These are phyloP conservation scores for Candida coleopterorum DNA, from an alignment of 805 yeast species.

Conservation along the genomic window DNA sequence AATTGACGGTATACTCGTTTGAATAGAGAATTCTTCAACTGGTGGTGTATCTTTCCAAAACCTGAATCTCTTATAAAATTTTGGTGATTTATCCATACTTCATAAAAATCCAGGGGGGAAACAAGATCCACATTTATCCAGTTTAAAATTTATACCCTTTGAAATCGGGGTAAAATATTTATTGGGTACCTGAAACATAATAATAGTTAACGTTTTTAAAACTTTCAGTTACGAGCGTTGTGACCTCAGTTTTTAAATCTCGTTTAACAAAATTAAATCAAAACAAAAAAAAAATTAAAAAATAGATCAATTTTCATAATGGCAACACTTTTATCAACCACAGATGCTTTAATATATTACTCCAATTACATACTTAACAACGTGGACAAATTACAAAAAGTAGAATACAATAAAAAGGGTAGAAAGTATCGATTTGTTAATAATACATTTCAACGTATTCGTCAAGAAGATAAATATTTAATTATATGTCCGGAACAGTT, in stretches of 20 bases:
- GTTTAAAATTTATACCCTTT: neutral
- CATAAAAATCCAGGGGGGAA: no score
- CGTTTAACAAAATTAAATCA: no score
- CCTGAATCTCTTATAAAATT: neutral
- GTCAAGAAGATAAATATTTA: conserved; percentile 46
- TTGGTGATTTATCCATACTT: neutral
- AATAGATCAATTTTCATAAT: no score
- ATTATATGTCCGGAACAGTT: conserved; percentile 31
- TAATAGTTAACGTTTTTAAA: no score
- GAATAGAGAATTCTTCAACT: neutral
- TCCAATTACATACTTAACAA: conserved; percentile 33
- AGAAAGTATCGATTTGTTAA: conserved; percentile 45
- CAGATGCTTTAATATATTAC: conserved; percentile 33
- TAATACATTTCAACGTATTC: conserved; percentile 44
- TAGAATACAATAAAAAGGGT: conserved; percentile 41
- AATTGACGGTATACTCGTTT: neutral
- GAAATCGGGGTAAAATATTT: neutral
- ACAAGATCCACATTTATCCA: no score
- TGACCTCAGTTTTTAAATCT: no score
- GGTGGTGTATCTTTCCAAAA: neutral
- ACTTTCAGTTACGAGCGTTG: no score
- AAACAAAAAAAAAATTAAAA: no score
- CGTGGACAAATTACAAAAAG: conserved; percentile 27
- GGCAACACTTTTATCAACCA: conserved; percentile 14
- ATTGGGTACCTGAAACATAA: conserved; percentile 1